Conservation (phyloP, 352 stramenopile species). For the Phytopythium sindhum region DNA sequence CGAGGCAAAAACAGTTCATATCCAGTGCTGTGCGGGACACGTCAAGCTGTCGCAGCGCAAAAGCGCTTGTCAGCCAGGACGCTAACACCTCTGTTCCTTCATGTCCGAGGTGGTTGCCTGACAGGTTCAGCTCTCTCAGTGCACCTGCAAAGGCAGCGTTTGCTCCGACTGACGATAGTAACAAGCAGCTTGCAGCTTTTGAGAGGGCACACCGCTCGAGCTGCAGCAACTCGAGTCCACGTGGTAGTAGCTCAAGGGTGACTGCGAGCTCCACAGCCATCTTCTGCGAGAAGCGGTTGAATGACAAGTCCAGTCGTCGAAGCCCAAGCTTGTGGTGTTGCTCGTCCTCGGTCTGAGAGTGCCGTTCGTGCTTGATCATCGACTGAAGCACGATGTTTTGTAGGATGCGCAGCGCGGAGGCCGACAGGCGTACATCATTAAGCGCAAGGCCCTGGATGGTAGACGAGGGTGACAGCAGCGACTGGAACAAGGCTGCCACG, state of each 20-base stretch:
- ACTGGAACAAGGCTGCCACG: constrained; percentile 47
- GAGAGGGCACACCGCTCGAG: constrained; percentile 49
- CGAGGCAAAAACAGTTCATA: constrained; percentile 47
- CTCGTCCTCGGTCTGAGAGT: neutral
- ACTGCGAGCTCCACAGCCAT: constrained; percentile 51
- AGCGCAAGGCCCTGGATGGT: constrained; percentile 37
- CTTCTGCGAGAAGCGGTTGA: constrained; percentile 49
- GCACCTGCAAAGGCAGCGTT: constrained; percentile 45
- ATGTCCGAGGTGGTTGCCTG: constrained; percentile 45
- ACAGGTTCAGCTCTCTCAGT: constrained; percentile 58
- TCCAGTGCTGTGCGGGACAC: constrained; percentile 57
- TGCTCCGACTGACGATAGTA: constrained; percentile 39
- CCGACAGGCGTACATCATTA: constrained; percentile 45
- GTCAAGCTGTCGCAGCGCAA: constrained; percentile 54
- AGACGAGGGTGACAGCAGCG: constrained; percentile 33
- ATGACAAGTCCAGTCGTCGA: constrained; percentile 55
- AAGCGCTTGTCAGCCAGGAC: constrained; percentile 53
- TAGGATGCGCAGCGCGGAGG: constrained; percentile 35
- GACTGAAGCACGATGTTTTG: constrained; percentile 57
- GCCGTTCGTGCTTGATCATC: constrained; percentile 29
- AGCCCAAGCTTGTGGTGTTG: constrained; percentile 23
- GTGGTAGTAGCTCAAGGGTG: constrained; percentile 42
- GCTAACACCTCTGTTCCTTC: constrained; percentile 44
- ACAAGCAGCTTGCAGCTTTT: constrained; percentile 25
- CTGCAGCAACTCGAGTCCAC: constrained; percentile 49